phyloP scores from a whole-genome alignment of 306 rosid genomes.

The Fragaria nilgerrensis region DNA sequence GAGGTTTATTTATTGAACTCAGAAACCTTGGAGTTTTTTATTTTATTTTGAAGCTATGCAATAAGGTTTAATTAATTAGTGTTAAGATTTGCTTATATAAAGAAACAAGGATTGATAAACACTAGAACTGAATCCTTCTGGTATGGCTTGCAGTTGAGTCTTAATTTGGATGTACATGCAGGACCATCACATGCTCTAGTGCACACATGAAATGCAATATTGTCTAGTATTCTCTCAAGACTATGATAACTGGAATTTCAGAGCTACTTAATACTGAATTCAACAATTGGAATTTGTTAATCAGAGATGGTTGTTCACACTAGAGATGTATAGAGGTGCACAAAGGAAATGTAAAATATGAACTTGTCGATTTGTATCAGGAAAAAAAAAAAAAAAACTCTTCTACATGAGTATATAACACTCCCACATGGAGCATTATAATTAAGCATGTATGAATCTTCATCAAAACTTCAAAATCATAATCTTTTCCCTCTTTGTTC shows the following conservation, averaged over 20 bases:
- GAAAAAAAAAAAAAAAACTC: neutral
- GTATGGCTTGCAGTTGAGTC: slow-evolving; percentile 12
- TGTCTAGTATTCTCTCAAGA: slow-evolving; percentile 6
- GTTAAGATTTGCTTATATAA: neutral
- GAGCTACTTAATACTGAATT: neutral
- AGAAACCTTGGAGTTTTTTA: neutral
- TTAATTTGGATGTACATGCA: slow-evolving; percentile 20
- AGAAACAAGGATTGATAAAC: slow-evolving; percentile 7
- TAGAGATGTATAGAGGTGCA: neutral
- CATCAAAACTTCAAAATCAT: neutral
- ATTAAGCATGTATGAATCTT: neutral
- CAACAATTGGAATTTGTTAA: neutral
- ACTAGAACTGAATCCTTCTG: slow-evolving; percentile 7
- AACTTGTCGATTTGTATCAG: neutral
- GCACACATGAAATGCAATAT: slow-evolving; percentile 18
- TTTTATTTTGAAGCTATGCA: neutral
- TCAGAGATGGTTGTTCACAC: neutral
- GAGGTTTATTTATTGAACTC: neutral
- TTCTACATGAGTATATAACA: neutral
- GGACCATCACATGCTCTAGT: slow-evolving; percentile 24
- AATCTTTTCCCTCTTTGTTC: neutral
- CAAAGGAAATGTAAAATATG: neutral
- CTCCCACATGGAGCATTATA: neutral
- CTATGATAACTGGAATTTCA: neutral
- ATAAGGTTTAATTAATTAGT: neutral